Evolutionary conservation across 2,329 filamentous ascomycete species (phyloP).

Genomic region (Colletotrichum ledebouriae): DNA sequence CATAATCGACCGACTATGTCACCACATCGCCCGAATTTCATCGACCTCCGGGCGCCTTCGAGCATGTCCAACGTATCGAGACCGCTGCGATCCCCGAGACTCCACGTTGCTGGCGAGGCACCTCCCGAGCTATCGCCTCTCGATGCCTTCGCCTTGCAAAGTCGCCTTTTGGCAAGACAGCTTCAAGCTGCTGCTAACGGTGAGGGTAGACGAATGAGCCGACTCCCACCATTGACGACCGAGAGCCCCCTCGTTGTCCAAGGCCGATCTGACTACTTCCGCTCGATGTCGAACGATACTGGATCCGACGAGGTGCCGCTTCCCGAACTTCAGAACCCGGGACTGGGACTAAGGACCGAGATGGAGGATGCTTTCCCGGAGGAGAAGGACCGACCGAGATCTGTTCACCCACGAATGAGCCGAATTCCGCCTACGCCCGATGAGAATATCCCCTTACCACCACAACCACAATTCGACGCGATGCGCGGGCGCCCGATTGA

Average conservation of each 20-base stretch:
- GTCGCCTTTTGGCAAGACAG: slow-evolving; percentile 86
- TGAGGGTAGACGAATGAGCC: slow-evolving; percentile 83
- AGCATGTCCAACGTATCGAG: slow-evolving; percentile 60
- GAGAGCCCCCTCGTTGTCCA: slow-evolving; percentile 83
- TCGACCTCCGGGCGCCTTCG: slow-evolving; percentile 71
- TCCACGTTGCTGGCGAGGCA: slow-evolving; percentile 83
- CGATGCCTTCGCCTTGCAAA: slow-evolving; percentile 94
- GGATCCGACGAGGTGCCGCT: slow-evolving; percentile 58
- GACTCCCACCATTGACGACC: slow-evolving; percentile 85
- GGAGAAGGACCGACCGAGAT: slow-evolving; percentile 71
- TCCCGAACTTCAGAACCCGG: slow-evolving; percentile 48
- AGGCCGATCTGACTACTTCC: slow-evolving; percentile 84
- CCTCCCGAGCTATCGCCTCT: slow-evolving; percentile 93
- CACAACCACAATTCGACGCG: slow-evolving; percentile 56
- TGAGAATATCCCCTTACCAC: slow-evolving; percentile 60
- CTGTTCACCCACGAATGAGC: slow-evolving; percentile 82
- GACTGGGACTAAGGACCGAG: slow-evolving; percentile 66
- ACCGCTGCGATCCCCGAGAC: slow-evolving; percentile 77
- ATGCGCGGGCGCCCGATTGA: slow-evolving; percentile 56
- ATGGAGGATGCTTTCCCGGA: slow-evolving; percentile 66
- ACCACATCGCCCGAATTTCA: slow-evolving; percentile 68
- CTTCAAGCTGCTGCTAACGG: slow-evolving; percentile 82
- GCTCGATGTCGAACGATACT: slow-evolving; percentile 77
- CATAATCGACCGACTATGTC: slow-evolving; percentile 53
- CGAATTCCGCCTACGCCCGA: slow-evolving; percentile 67